Percentiles rank a stretch among this genome's conserved stretches.
Conservation (phyloP, 495 filamentous ascomycete species). For the Parathielavia appendiculata region DNA sequence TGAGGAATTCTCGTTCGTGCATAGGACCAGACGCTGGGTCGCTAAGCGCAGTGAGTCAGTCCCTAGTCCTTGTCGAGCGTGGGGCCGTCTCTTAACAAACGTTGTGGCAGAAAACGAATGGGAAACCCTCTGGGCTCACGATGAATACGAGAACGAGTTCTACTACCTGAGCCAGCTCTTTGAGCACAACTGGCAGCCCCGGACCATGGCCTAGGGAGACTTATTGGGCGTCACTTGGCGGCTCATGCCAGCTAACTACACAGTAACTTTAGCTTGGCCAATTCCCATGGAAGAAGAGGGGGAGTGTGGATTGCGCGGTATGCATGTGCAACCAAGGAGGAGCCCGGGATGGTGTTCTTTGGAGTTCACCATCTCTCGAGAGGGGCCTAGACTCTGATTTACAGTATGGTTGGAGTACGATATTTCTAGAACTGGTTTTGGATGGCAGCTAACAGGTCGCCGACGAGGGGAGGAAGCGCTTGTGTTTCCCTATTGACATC, state of each 20-base stretch:
- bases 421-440: too few species aligned
- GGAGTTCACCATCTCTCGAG: background rate
- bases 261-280: background rate
- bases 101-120: slow-evolving; percentile 34
- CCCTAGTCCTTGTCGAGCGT: background rate
- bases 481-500: too few species aligned
- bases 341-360: background rate
- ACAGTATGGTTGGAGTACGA: too few species aligned
- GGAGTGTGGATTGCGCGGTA: background rate
- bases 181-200: slow-evolving; percentile 48
- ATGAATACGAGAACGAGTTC: slow-evolving; percentile 45
- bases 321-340: slow-evolving; percentile 24
- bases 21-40: slow-evolving; percentile 33
- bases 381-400: too few species aligned
- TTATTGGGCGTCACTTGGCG: background rate
- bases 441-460: too few species aligned
- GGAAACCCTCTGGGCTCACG: slow-evolving; percentile 33
- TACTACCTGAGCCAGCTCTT: slow-evolving; percentile 51
- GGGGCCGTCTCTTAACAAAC: slow-evolving; percentile 11
- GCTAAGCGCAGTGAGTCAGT: slow-evolving; percentile 40
- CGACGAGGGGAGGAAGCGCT: too few species aligned
- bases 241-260: background rate
- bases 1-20: slow-evolving; percentile 36
- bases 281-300: background rate
- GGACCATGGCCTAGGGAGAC: slow-evolving; percentile 33